Base-by-base conservation (phyloP, 2,329 filamentous ascomycete genomes). In the Chaetomiaceae sp. region DNA sequence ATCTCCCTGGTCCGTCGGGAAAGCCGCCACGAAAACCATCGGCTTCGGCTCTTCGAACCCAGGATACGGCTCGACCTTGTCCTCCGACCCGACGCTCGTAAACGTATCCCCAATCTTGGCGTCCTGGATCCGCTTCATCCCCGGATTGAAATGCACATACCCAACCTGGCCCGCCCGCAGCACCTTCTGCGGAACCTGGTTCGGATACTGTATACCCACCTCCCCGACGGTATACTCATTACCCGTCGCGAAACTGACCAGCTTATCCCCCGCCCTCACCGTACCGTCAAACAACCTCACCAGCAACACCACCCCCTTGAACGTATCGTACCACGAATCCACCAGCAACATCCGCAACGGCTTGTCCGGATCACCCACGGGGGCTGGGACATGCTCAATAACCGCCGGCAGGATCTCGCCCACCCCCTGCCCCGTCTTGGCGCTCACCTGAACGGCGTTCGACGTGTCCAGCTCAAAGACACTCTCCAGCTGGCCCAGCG, bases 21-120 rank as follows among this genome's bases (percentile, higher is more conserved):
- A 99, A 0, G 94, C 94, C 1, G 92, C 91, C 4, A 99, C 94
- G 62, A 99, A 99, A 4, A 99, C 94, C 94, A 99, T 99, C 5
- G 91, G 87, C 69, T 99, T 95, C 1, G 94, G 92, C 69, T 99
- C 94, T 66, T 96, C 92, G 56, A 99, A 99, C 2, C 92, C 94
- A 0, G 90, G 90, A 49, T 91, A 85, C 11, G 89, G 84, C 67
- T 91, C 79, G 2, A 99, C 90, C 0, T 78, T 65, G 54, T 82
- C 81, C 71, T 96, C 89, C 20, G 75, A 83, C 2, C 89, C 90
- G 3, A 90, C 79, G 1, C 81, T 87, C 0, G 94, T 97, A 64
- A 90, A 96, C 0, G 94, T 99, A 65, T 99, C 94, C 46, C 94
- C 94, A 25, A 97, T 86, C 70, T 96, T 95, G 45, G 94, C 92